A percentile compares a stretch with the other conserved stretches of the same genome.
These are phyloP conservation scores for Neonectria coccinea DNA, from an alignment of 2,329 filamentous ascomycete species.

Conservation along the genomic window DNA sequence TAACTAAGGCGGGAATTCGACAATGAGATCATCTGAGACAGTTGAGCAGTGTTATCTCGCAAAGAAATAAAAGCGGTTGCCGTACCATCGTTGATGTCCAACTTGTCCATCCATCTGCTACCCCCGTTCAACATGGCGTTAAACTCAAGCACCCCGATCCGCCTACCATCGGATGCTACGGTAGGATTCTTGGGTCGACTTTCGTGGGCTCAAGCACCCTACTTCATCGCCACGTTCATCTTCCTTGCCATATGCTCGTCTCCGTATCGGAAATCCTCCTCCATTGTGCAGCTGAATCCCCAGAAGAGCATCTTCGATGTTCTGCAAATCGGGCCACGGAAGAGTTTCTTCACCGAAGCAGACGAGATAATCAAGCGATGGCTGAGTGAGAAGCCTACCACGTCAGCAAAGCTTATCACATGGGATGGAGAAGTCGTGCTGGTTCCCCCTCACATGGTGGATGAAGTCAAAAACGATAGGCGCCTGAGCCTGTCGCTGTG, in stretches of 20 bases:
- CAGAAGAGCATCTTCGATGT: background rate
- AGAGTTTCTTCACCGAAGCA: conserved; percentile 6
- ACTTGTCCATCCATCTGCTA: background rate
- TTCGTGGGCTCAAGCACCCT: background rate
- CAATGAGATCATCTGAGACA: background rate
- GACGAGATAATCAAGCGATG: background rate
- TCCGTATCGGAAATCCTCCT: background rate
- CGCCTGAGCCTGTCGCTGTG: conserved; percentile 13
- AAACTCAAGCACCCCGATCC: background rate
- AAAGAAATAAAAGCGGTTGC: background rate
- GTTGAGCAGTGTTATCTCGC: background rate
- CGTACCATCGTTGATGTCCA: background rate
- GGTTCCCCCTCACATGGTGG: conserved; percentile 21
- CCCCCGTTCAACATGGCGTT: background rate
- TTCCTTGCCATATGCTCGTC: background rate
- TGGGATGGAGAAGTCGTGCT: conserved; percentile 16
- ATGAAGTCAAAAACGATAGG: conserved; percentile 19
- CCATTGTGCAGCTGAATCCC: background rate
- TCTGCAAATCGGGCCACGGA: background rate
- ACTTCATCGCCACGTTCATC: background rate
- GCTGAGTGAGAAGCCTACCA: background rate
- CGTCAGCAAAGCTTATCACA: conserved; percentile 7
- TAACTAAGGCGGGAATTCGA: background rate
- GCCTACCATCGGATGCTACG: background rate
- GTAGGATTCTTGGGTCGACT: background rate